A percentile compares a stretch with the other conserved stretches of the same genome.
phyloP scores from a whole-genome alignment of 2,329 filamentous ascomycete genomes.

The Diaporthe helianthi region DNA sequence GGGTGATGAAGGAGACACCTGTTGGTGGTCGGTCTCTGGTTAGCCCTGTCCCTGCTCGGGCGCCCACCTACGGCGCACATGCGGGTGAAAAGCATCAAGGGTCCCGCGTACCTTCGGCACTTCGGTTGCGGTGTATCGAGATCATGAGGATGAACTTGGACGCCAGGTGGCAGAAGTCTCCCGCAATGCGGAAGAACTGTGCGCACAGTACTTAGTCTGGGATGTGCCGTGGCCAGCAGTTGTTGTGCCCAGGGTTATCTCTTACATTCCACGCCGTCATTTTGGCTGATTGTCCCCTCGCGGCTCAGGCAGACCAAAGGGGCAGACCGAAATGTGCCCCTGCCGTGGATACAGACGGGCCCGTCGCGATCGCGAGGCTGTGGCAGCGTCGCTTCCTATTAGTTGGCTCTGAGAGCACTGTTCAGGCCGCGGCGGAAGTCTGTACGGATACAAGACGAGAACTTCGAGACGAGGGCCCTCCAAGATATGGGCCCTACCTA shows the following conservation, averaged over 20 bases:
- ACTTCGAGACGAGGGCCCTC: neutral
- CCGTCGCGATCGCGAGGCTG: slow-evolving; percentile 1
- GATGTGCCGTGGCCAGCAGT: neutral
- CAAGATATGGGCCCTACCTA: neutral
- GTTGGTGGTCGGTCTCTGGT: slow-evolving; percentile 32
- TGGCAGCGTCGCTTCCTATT: neutral
- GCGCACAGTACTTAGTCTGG: slow-evolving; percentile 11
- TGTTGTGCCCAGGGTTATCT: neutral
- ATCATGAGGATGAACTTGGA: slow-evolving; percentile 92
- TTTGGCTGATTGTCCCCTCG: neutral
- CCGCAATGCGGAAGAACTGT: slow-evolving; percentile 76
- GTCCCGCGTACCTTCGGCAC: slow-evolving; percentile 72
- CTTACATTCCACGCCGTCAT: slow-evolving; percentile 39
- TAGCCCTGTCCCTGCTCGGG: slow-evolving; percentile 18
- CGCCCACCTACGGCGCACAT: neutral
- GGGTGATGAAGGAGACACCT: slow-evolving; percentile 91
- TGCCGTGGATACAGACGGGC: neutral
- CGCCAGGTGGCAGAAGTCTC: slow-evolving; percentile 81
- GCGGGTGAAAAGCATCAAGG: neutral
- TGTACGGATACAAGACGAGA: no score
- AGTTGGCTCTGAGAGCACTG: neutral
- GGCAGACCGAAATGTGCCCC: neutral
- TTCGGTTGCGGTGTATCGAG: slow-evolving; percentile 87
- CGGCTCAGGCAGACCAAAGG: neutral
- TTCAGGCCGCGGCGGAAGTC: neutral